Percentiles rank a stretch among this genome's conserved stretches.
Conservation (phyloP, 257 asterid species). For the Gynochthodes officinalis region DNA sequence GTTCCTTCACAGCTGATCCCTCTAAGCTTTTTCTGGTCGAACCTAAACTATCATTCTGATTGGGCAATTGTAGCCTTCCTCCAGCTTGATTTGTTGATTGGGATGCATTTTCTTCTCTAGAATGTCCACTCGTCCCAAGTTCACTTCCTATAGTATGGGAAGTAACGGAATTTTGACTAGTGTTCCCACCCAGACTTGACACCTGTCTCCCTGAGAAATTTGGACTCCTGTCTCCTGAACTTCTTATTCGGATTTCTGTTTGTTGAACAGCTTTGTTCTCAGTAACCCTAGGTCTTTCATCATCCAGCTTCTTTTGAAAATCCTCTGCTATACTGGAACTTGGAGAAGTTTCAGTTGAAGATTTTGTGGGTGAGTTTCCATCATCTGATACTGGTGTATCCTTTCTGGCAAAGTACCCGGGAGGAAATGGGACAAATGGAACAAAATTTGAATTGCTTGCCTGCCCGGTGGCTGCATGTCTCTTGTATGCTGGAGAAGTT, state of each 20-base stretch:
- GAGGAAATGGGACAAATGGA: slow-evolving; percentile 96
- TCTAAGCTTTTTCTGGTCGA: slow-evolving; percentile 68
- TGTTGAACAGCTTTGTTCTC: slow-evolving; percentile 13
- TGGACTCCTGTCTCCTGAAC: slow-evolving; percentile 20
- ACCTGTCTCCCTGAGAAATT: slow-evolving; percentile 20
- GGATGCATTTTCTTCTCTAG: slow-evolving; percentile 20
- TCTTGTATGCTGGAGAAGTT: slow-evolving; percentile 69
- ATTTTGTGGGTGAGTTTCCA: slow-evolving; percentile 25
- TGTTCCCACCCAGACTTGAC: slow-evolving; percentile 15
- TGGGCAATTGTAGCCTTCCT: slow-evolving; percentile 20
- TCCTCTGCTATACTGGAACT: slow-evolving; percentile 8
- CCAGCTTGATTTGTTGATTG: slow-evolving; percentile 8
- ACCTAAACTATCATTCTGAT: slow-evolving; percentile 31
- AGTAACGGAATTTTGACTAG: slow-evolving; percentile 20
- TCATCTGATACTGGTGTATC: slow-evolving; percentile 34
- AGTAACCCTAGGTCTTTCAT: slow-evolving; percentile 7
- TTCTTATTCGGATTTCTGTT: slow-evolving; percentile 14
- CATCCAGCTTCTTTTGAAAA: slow-evolving; percentile 22
- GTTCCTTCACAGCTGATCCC: slow-evolving; percentile 76
- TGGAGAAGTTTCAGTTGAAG: slow-evolving; percentile 27
- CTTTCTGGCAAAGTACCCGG: slow-evolving; percentile 75
- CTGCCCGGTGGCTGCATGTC: slow-evolving; percentile 68
- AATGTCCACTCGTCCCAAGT: slow-evolving; percentile 14
- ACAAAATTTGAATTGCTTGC: slow-evolving; percentile 51
- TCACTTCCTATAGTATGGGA: slow-evolving; percentile 12